Base-by-base conservation (phyloP, 2,329 filamentous ascomycete species). In the Talaromyces sp. region DNA sequence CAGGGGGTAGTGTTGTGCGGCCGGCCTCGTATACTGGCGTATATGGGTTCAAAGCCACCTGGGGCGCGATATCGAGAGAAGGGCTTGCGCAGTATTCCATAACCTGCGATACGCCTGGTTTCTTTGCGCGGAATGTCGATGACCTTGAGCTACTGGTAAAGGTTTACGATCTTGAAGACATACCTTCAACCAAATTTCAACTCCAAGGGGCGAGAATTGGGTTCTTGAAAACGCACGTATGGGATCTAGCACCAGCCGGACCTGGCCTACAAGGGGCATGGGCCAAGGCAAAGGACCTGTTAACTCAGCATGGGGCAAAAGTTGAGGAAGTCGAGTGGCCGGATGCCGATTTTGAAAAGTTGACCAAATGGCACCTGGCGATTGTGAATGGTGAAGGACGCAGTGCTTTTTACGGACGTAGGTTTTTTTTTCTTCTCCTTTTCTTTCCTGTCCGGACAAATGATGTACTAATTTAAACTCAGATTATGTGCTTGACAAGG, bases 11-110 rank as follows among this genome's bases (percentile, higher is more conserved):
- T 62, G 84, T 79, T 0, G 84, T 90, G 52, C 81, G 87, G 0
- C 88, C 88, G 0, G 87, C 78, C 0, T 85, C 85, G 0, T 90
- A 84, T 73, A 88, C 85, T 63, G 87, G 87, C 5, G 78, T 87
- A 4, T 90, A 86, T 61, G 86, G 80, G 0, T 76, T 89, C 60
- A 90, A 89, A 69, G 87, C 87, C 1, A 90, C 87, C 0, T 89
- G 85, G 85, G 83, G 83, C 60, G 74, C 84, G 0, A 81, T 90
- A 36, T 85, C 82, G 0, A 78, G 85, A 0, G 87, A 89, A 68
- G 87, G 87, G 0, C 78, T 83, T 52, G 86, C 84, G 14, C n/a
- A 40, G 23, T 87, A 83, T 66, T 83, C 85, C 0, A 72, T 85
- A 0, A 84, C 80, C 1, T 76, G 86, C 5, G 88, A 90, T 66